These are phyloP conservation scores for Colletotrichum chlorophyti DNA, from an alignment of 2,329 filamentous ascomycete genomes.

Conservation along the genomic window DNA sequence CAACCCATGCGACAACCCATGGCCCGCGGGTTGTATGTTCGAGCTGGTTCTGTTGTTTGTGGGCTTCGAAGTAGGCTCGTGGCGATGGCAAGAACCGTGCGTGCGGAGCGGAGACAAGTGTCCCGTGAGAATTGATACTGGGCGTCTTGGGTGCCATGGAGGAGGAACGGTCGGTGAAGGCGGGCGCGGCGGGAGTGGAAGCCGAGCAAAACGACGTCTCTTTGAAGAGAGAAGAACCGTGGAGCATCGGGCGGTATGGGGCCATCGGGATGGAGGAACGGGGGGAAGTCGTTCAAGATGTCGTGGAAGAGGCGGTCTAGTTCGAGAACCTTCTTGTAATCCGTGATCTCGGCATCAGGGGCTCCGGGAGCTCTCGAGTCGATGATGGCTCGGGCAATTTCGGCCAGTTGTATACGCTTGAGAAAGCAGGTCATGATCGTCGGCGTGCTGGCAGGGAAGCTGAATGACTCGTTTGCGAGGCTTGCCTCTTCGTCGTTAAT, in stretches of 20 bases:
- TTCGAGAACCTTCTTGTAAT: conserved; percentile 40
- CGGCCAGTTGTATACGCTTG: conserved; percentile 44
- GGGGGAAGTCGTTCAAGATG: conserved; percentile 29
- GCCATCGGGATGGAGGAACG: conserved; percentile 23
- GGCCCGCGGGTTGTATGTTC: neutral
- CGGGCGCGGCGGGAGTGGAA: conserved; percentile 35
- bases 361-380: conserved; percentile 38
- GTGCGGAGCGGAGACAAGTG: conserved; percentile 35
- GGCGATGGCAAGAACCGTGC: conserved; percentile 32
- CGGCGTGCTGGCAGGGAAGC: conserved; percentile 37
- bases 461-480: conserved; percentile 36
- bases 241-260: conserved; percentile 29
- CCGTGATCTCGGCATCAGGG: conserved; percentile 37
- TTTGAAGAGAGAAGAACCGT: conserved; percentile 25
- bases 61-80: conserved; percentile 28
- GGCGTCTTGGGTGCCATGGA: conserved; percentile 17
- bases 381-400: conserved; percentile 42
- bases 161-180: conserved; percentile 36
- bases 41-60: neutral
- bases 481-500: conserved; percentile 45
- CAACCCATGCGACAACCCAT: conserved; percentile 29
- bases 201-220: conserved; percentile 32
- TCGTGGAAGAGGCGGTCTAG: conserved; percentile 38
- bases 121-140: conserved; percentile 23
- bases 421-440: conserved; percentile 47